Base-by-base conservation (phyloP, 2,329 filamentous ascomycete genomes). In the Clonostachys rosea region DNA sequence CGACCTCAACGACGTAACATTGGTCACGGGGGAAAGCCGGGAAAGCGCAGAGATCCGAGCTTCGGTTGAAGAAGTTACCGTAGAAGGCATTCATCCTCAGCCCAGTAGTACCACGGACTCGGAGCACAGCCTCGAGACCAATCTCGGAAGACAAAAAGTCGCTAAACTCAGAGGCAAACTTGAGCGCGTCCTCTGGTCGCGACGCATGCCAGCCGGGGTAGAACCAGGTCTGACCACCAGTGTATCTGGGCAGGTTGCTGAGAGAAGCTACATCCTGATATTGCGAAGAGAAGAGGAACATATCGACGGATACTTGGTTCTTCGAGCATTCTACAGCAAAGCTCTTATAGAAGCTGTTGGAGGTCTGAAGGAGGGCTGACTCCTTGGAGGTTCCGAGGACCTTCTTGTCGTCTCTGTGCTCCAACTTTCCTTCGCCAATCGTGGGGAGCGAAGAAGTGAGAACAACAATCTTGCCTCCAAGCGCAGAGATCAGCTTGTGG, bases 291-390 rank as follows among this genome's bases (percentile, higher is more conserved):
- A 96, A 96, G 44, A 96, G 75, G 74, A 96, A 96, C 91, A 96
- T 96, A 65, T 96, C 91, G 56, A 99, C 91, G 0, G 91, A 97
- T 30, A 99, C 94, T 68, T 99, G 94, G 56, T 95, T 95, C 75
- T 99, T 99, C 36, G 91, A 96, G 69, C 94, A 99, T 65, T 99
- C 94, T 4, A 99, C 94, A 1, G 94, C 94, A 60, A 99, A 99
- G 59, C 89, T 95, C 77, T 99, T 99, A 79, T 97, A 99, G 69
- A 97, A 99, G 61, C 89, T 91, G 72, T 91, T 96, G 39, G 83
- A 88, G 0, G 94, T 96, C 65, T 97, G 92, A 45, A 99, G 74
- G 34, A 99, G 78, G 51, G 79, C 76, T 54, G 82, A 90, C 65
- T 99, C 94, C 67, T 96, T 96, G 55, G 86, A 91, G 2, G 94